Evolutionary conservation across 2,329 filamentous ascomycete species (phyloP), one percentile per base, ranked within the genome.

Genomic region (Colletotrichum nymphaeae): DNA sequence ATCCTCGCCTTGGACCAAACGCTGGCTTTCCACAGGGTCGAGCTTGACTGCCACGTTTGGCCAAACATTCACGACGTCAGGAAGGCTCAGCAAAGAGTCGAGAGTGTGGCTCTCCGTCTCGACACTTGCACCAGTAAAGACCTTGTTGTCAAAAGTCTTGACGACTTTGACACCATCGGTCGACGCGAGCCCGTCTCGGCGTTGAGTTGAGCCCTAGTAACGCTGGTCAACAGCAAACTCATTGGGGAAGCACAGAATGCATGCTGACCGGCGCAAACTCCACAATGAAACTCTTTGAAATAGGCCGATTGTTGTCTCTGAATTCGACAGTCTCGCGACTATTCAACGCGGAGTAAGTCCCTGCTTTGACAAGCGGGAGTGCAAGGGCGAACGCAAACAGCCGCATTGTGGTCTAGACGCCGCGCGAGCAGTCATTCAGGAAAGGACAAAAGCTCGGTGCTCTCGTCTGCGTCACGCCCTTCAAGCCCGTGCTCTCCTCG

Each of bases 21-120:
- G 42, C 7, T 49, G n/a, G 42, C 42, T 49, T 9, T 59, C 60
- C 2, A 57, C 53, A 16, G 74, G 68, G 16, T 67, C 58, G 19
- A 73, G 67, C 24, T 65, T 42, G 4, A 73, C 53, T 11, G 35
- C 46, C 16, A 42, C 53, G 42, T 74, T 75, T 14, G 67, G 79
- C 83, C 83, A 84, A 24, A 83, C 83, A 35, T 82, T 83, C 56
- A 80, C 63, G 19, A 84, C 80, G 5, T 83, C 82, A 6, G 79
- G 77, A 67, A 84, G 74, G 11, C 76, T 67, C 12, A 75, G 76
- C 4, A 84, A 75, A 6, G 77, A 78, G 55, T 84, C 82, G 37
- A 78, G 69, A 64, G 81, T 82, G 32, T 82, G 77, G 4, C 74
- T 73, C 22, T 78, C 76, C 2, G 78, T 79, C 67, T 83, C 79